Conservation (phyloP, 345 rosid genomes). For the Citrus maxima region DNA sequence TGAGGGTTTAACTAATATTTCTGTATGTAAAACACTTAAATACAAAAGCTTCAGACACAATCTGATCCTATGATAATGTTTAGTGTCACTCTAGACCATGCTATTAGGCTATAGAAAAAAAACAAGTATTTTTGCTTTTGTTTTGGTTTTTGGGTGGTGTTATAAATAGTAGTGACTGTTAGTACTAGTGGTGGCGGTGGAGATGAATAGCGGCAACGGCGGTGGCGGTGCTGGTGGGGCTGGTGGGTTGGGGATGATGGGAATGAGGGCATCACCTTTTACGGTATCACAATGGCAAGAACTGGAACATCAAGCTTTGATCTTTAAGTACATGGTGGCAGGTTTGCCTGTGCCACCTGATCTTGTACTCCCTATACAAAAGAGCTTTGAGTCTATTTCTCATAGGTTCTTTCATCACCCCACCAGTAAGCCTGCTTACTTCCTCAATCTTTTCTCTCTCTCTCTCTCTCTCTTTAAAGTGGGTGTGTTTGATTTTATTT, state of each 20-base stretch:
- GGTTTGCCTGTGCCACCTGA: conserved; percentile 60
- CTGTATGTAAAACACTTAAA: not conserved
- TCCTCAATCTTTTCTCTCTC: not conserved
- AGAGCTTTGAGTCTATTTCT: conserved; percentile 48
- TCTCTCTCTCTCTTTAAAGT: not conserved
- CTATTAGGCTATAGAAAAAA: conserved; percentile 13
- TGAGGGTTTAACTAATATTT: conserved; percentile 12
- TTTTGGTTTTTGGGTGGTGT: not conserved
- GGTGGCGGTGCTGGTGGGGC: conserved; percentile 23
- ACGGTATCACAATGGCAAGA: conserved; percentile 61
- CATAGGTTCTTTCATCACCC: conserved; percentile 49
- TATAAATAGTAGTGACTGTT: not conserved
- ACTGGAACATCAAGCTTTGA: conserved; percentile 59
- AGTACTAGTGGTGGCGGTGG: not conserved
- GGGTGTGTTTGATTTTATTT: conserved; percentile 11
- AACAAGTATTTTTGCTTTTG: not conserved
- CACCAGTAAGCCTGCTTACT: conserved; percentile 28
- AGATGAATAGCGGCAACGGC: conserved; percentile 8
- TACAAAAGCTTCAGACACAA: conserved; percentile 21
- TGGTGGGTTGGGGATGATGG: conserved; percentile 20
- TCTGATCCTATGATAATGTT: conserved; percentile 32
- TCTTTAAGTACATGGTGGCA: conserved; percentile 57
- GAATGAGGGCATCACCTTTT: conserved; percentile 43
- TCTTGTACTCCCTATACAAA: conserved; percentile 53
- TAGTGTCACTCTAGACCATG: conserved; percentile 16